These are phyloP conservation scores for Beta macrorhiza DNA, from an alignment of 179 eudicot genomes.

Conservation along the genomic window DNA sequence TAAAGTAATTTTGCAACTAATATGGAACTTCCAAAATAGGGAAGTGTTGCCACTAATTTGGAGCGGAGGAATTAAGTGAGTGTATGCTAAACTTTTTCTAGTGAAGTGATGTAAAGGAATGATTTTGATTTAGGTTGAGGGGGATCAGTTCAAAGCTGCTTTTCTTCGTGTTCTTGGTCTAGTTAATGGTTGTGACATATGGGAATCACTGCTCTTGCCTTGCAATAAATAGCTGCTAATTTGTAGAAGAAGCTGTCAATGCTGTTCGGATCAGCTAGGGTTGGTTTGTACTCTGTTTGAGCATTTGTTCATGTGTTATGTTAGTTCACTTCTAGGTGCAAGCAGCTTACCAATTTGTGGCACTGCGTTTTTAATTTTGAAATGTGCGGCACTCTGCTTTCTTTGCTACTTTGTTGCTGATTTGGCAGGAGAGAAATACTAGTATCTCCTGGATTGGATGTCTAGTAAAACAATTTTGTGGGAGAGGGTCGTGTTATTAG, in stretches of 20 bases:
- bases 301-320: background rate
- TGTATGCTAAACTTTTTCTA: background rate
- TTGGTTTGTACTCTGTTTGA: background rate
- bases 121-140: background rate
- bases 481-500: background rate
- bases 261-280: background rate
- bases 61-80: background rate
- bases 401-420: background rate
- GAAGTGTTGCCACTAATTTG: no score
- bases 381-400: background rate
- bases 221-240: background rate
- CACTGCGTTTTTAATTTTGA: no score
- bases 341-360: background rate
- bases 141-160: background rate
- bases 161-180: background rate
- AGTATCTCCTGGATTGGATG: background rate
- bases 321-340: background rate
- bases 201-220: background rate
- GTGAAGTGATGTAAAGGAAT: background rate
- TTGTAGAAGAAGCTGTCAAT: background rate
- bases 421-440: background rate
- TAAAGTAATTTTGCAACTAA: no score
- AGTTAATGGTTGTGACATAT: background rate
- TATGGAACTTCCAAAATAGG: no score
- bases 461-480: background rate